Evolutionary conservation across 768 basidiomycete species (phyloP), one percentile per base, ranked within the genome.

Genomic region (Boletus fagicola): DNA sequence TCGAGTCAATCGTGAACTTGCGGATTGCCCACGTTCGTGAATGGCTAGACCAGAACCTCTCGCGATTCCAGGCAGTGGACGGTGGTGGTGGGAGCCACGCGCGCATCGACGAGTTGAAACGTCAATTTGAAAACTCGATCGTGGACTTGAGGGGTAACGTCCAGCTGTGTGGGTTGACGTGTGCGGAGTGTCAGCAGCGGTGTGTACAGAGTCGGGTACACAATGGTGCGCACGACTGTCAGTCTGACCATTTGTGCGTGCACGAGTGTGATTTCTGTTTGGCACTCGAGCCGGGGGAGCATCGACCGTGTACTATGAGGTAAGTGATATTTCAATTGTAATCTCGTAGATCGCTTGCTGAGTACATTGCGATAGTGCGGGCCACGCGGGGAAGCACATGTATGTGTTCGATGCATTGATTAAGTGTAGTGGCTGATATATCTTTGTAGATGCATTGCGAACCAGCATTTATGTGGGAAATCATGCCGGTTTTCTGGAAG

Each of bases 371-470:
- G 0, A 26, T 35, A 85, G 84, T n/a, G 84, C 83, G 31, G 85
- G 85, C 0, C 84, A 86, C 57, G 66, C 76, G 22, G 83, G 81
- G 15, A 73, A 70, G 11, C 84, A 86, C 59, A 75, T 83, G 85
- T 84, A 65, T 4, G 78, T 62, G 28, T 48, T 38, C 2, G 2
- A 16, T 33, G 0, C 18, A 5, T 46, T 20, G 4, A 1, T 1
- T 6, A 18, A 16, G 2, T 2, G 0, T n/a, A 31, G 8, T 18
- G 5, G n/a, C 33, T 40, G 4, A 60, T 11, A 0, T 30, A 36
- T 22, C 11, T 44, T 45, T 40, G n/a, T 36, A 87, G 86, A 54
- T 87, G 85, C 59, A 69, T 76, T 31, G 74, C 79, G 1, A 77
- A 75, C 30, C 63, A 70, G 28, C 85, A 87, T 71, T 62, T 85